These are phyloP conservation scores for Rubroshorea leprosula DNA, from an alignment of 345 rosid genomes.

Conservation along the genomic window DNA sequence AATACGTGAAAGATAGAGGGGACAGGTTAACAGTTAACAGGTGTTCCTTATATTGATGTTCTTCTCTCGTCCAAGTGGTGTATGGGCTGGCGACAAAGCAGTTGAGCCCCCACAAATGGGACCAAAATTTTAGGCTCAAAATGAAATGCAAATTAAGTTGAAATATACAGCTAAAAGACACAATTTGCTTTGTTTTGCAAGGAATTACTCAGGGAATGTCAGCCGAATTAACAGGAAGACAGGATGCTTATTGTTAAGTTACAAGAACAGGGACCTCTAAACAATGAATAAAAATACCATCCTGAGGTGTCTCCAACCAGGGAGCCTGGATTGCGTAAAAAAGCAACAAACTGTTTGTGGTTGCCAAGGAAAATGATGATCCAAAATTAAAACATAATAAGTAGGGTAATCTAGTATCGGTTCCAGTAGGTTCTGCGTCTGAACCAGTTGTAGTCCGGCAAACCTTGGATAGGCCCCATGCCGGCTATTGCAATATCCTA, in stretches of 20 bases:
- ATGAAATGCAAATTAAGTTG: no score
- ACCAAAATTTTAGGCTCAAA: no score
- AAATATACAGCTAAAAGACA: neutral
- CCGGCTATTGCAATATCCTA: conserved; percentile 97
- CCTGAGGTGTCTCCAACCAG: conserved; percentile 12
- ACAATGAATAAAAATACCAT: conserved; percentile 14
- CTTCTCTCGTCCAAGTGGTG: no score
- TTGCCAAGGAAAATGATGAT: neutral
- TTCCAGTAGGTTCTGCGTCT: conserved; percentile 97
- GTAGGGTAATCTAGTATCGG: conserved; percentile 51
- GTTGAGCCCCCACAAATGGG: no score
- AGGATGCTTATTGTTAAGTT: conserved; percentile 28
- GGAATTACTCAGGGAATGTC: neutral
- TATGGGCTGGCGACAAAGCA: no score
- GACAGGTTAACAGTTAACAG: no score
- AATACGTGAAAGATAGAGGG: no score
- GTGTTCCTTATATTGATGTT: no score
- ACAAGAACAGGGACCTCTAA: conserved; percentile 17
- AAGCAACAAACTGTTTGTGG: conserved; percentile 15
- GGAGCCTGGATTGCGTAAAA: conserved; percentile 14
- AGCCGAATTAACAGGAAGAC: neutral
- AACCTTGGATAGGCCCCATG: conserved; percentile 84
- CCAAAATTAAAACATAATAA: conserved; percentile 1
- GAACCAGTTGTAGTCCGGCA: conserved; percentile 98
- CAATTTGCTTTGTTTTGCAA: neutral